Percentiles rank a stretch among this genome's conserved stretches.
phyloP scores from a whole-genome alignment of 2,329 filamentous ascomycete species.

The Fusarium phyllophilum region DNA sequence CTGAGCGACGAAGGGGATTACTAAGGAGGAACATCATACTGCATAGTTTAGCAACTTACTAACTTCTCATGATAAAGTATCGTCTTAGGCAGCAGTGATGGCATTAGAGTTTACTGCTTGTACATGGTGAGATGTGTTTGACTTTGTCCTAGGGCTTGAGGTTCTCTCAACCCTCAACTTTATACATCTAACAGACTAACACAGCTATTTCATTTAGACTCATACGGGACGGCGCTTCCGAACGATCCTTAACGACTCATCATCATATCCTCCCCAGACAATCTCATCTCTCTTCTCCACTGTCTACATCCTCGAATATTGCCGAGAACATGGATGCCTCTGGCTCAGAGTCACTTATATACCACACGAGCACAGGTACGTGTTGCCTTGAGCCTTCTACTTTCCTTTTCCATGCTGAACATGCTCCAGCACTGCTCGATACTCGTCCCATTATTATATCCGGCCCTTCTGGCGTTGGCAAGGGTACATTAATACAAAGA shows the following conservation, averaged over 20 bases:
- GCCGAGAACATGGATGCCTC: neutral
- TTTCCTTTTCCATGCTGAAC: accelerated
- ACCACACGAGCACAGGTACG: neutral
- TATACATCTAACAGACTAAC: neutral
- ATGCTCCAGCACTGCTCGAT: neutral
- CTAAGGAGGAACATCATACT: neutral
- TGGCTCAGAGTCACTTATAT: no score
- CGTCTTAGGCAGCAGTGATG: neutral
- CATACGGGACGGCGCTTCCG: neutral
- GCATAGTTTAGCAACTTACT: neutral
- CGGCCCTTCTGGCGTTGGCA: neutral
- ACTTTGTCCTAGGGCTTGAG: neutral
- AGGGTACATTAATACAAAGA: neutral
- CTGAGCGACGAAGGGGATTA: neutral
- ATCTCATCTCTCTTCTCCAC: neutral
- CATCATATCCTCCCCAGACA: neutral
- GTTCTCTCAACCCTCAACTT: neutral
- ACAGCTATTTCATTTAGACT: neutral
- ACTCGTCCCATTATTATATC: neutral
- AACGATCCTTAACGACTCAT: neutral
- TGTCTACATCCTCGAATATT: neutral
- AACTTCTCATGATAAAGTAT: neutral
- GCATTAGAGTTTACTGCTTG: neutral
- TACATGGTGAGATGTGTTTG: neutral
- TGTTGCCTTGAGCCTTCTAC: accelerated